phyloP scores from a whole-genome alignment of 805 yeast genomes.

The Kodamaea leandrae region DNA sequence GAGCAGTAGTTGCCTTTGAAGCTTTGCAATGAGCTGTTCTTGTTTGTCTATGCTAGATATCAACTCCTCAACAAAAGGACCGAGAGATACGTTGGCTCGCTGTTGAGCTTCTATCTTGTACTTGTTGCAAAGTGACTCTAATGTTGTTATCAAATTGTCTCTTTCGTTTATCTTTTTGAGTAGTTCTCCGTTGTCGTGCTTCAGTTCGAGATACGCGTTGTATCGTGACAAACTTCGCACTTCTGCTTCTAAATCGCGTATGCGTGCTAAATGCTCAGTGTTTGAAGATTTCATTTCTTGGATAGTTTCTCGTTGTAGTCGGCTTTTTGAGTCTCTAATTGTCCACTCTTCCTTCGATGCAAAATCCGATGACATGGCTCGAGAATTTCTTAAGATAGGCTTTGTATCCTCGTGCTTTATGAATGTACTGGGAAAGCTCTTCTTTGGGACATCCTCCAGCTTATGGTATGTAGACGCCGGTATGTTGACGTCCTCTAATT shows the following conservation, averaged over 20 bases:
- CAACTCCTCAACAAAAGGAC: conserved; percentile 10
- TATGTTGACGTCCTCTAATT: conserved; percentile 2
- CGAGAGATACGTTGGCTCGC: too few relatives aligned
- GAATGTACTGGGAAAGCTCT: too few relatives aligned
- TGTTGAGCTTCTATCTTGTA: conserved; percentile 8
- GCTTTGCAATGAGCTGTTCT: conserved; percentile 17
- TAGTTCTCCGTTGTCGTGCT: conserved; percentile 9
- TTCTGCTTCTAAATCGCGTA: conserved; percentile 20
- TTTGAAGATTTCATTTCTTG: conserved; percentile 4
- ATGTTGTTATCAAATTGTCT: conserved; percentile 6
- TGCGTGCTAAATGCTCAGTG: conserved; percentile 1
- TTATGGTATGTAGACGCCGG: conserved; percentile 2
- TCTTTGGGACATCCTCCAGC: too few relatives aligned
- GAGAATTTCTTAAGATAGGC: too few relatives aligned
- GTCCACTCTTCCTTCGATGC: too few relatives aligned
- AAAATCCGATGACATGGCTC: too few relatives aligned
- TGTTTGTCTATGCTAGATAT: conserved; percentile 19
- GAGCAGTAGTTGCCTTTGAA: conserved; percentile 7
- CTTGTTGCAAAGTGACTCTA: conserved; percentile 8
- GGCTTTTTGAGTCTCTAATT: too few relatives aligned
- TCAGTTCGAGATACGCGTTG: conserved; percentile 16
- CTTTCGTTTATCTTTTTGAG: conserved; percentile 3
- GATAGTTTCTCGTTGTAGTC: too few relatives aligned
- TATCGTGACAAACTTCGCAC: conserved; percentile 17
- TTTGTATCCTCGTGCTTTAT: too few relatives aligned